These are phyloP conservation scores for Citrus reticulata DNA, from an alignment of 345 rosid species.

Conservation along the genomic window DNA sequence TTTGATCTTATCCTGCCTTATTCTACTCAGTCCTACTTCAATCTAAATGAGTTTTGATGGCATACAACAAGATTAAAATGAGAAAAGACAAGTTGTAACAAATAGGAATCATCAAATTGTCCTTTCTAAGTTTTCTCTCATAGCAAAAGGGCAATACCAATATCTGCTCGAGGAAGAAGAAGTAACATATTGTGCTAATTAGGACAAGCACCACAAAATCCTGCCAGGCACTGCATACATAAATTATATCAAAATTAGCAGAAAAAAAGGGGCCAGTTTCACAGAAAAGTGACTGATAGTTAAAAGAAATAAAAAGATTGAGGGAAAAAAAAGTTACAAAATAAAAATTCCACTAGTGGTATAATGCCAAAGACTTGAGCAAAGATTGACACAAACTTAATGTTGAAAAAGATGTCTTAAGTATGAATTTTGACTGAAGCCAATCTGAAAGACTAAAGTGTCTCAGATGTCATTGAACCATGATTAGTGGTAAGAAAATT, in stretches of 20 bases:
- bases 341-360: background rate
- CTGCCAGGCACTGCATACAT: slow-evolving; percentile 78
- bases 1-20: background rate
- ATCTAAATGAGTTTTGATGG: background rate
- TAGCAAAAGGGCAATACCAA: slow-evolving; percentile 53
- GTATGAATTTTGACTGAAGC: background rate
- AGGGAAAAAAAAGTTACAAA: background rate
- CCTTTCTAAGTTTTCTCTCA: background rate
- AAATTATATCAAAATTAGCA: slow-evolving; percentile 4
- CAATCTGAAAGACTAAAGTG: background rate
- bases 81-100: background rate
- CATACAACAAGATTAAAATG: background rate
- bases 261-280: background rate
- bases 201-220: slow-evolving; percentile 90
- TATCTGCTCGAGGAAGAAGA: slow-evolving; percentile 94
- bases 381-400: background rate
- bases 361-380: background rate
- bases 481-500: background rate
- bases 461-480: background rate
- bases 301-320: background rate
- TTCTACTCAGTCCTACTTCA: background rate
- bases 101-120: background rate
- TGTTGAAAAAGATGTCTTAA: background rate
- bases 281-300: slow-evolving; percentile 1
- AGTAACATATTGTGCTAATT: slow-evolving; percentile 85